Evolutionary conservation across 2,329 filamentous ascomycete genomes (phyloP).

Genomic region (Calcarisporium arbuscula): DNA sequence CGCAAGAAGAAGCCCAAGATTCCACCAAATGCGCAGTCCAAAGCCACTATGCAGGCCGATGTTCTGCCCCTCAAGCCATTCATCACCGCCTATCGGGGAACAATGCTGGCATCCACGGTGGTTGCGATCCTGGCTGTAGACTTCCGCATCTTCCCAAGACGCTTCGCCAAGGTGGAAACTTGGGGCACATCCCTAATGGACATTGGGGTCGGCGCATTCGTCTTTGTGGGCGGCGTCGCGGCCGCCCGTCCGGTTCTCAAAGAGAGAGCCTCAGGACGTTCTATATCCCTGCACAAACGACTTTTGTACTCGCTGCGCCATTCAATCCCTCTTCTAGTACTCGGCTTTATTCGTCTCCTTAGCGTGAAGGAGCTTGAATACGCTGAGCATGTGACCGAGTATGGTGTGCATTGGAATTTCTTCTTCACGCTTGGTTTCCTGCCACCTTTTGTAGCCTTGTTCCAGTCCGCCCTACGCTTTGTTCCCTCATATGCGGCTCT

Average conservation of each 20-base stretch:
- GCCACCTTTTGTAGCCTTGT: constrained; percentile 80
- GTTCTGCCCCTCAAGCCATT: constrained; percentile 66
- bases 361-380: constrained; percentile 94
- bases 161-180: constrained; percentile 97
- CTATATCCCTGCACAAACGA: constrained; percentile 46
- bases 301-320: constrained; percentile 66
- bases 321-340: constrained; percentile 71
- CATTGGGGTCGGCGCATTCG: constrained; percentile 92
- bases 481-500: constrained; percentile 74
- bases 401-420: constrained; percentile 99
- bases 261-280: constrained; percentile 48
- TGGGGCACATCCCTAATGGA: constrained; percentile 99
- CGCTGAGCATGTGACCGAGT: constrained; percentile 94
- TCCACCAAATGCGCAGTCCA: constrained; percentile 33
- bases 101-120: constrained; percentile 87
- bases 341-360: constrained; percentile 75
- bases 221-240: constrained; percentile 90
- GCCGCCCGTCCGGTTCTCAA: constrained; percentile 76
- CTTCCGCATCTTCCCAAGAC: constrained; percentile 84
- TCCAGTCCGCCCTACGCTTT: constrained; percentile 63
- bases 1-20: constrained; percentile 42
- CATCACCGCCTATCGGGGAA: constrained; percentile 82
- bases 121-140: constrained; percentile 94
- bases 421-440: constrained; percentile 92
- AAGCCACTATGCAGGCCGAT: constrained; percentile 18